These are phyloP conservation scores for Phytophthora crassamura DNA, from an alignment of 352 stramenopile species.

Conservation along the genomic window DNA sequence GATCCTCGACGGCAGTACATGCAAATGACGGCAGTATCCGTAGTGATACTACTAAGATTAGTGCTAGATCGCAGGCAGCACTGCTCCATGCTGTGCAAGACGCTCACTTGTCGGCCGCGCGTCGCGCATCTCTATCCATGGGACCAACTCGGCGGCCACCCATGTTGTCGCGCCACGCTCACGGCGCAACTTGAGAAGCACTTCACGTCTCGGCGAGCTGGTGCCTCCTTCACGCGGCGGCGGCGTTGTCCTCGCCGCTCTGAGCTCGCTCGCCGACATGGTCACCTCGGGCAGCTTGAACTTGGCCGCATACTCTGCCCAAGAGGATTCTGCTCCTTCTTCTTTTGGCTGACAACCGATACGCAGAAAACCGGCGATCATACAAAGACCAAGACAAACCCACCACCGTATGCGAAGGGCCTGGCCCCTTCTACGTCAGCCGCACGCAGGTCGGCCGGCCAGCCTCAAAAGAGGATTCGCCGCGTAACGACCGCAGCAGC, in stretches of 20 bases:
- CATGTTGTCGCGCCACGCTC: too few species aligned
- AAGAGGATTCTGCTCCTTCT: slow-evolving; percentile 31
- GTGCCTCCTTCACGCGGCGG: neutral
- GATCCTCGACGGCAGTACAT: too few species aligned
- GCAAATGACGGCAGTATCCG: too few species aligned
- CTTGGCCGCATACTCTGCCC: slow-evolving; percentile 25
- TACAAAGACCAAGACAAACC: slow-evolving; percentile 28
- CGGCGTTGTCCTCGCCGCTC: neutral
- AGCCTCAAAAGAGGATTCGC: slow-evolving; percentile 35
- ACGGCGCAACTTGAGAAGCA: too few species aligned
- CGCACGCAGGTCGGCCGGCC: slow-evolving; percentile 11
- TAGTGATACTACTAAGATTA: too few species aligned
- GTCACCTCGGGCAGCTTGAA: slow-evolving; percentile 24
- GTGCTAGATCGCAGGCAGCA: too few species aligned
- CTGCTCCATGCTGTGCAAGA: too few species aligned
- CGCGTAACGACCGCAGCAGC: slow-evolving; percentile 25
- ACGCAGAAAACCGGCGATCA: slow-evolving; percentile 36
- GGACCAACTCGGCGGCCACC: too few species aligned
- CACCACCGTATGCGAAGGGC: neutral
- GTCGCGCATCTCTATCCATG: too few species aligned
- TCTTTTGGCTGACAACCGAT: slow-evolving; percentile 14
- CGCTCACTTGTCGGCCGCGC: too few species aligned
- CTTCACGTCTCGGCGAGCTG: too few species aligned
- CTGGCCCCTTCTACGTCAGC: slow-evolving; percentile 4
- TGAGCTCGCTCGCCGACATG: neutral